Conservation (phyloP, 768 basidiomycete species). For the Xerocomus spinulosus region DNA sequence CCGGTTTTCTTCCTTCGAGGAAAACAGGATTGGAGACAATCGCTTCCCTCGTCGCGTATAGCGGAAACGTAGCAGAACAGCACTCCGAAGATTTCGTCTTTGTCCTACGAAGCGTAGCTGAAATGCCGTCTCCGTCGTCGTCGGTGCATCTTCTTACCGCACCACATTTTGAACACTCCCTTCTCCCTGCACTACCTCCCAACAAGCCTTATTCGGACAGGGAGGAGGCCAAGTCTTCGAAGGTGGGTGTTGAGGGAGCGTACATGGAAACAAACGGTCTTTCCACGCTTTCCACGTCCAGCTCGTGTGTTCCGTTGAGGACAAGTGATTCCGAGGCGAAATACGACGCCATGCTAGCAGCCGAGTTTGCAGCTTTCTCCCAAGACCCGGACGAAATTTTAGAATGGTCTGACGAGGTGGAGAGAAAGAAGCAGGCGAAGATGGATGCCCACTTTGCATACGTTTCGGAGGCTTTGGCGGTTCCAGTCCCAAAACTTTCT, state of each 20-base stretch:
- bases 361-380: conserved; percentile 10
- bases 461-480: conserved; percentile 5
- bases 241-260: neutral
- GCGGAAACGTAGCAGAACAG: neutral
- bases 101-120: neutral
- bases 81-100: conserved; percentile 2
- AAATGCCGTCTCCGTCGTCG: neutral
- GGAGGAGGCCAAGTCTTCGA: neutral
- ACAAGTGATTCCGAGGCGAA: conserved; percentile 3
- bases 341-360: conserved; percentile 7
- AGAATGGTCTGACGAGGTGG: conserved; percentile 15
- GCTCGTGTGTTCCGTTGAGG: neutral
- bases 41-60: neutral
- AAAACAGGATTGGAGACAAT: neutral
- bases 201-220: neutral
- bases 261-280: neutral
- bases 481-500: conserved; percentile 10
- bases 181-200: neutral
- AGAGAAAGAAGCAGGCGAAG: conserved; percentile 7
- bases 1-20: too few species aligned
- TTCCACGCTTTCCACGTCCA: neutral
- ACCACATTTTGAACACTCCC: neutral
- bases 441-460: conserved; percentile 14
- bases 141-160: neutral
- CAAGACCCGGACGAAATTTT: conserved; percentile 9